Base-by-base conservation (phyloP, 495 filamentous ascomycete genomes). In the Hypoxylon crocopeplum region DNA sequence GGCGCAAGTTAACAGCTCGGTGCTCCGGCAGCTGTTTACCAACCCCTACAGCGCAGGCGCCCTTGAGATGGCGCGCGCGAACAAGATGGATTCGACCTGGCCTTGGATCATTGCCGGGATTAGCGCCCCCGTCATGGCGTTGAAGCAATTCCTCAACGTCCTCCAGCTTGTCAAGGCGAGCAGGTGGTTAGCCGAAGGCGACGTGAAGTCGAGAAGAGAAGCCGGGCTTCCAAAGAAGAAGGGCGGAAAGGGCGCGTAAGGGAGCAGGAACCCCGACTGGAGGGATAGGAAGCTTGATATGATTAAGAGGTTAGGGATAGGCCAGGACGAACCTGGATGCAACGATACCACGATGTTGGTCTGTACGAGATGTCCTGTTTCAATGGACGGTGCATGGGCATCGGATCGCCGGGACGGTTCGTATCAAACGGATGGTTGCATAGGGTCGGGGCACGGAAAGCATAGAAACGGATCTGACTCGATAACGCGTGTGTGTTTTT, bases 91-190 rank as follows among this genome's bases (percentile, higher is more conserved):
- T 50, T 79, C 77, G 1, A 77, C 72, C 53, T 84, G 83, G 75
- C 95, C 95, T 0, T 98, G 95, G 95, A 81, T 94, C 20, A 80
- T 98, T 47, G 90, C 90, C 29, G 82, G 79, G n/a, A 74, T 94
- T 59, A 89, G 88, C 50, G 84, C 86, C 62, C 94, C 93, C 4
- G 79, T 97, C 65, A 97, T 97, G 91, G 79, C 82, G 16, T 79
- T 84, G 54, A 99, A 99, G 82, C 94, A 99, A 70, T 81, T 89
- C 54, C 88, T 98, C 77, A 98, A 98, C 68, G 82, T 97, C 29
- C 80, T 98, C 36, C 95, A 99, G 76, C 79, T 99, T 48, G 85
- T 97, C 67, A 96, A 97, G 76, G 95, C 95, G 7, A 89, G 90
- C 74, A 84, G 84, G 65, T 97, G 92, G 89, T 76, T 98, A 40